Percentiles rank a stretch among this genome's conserved stretches.
phyloP scores from a whole-genome alignment of 257 asterid genomes.

The Buddleja alternifolia region DNA sequence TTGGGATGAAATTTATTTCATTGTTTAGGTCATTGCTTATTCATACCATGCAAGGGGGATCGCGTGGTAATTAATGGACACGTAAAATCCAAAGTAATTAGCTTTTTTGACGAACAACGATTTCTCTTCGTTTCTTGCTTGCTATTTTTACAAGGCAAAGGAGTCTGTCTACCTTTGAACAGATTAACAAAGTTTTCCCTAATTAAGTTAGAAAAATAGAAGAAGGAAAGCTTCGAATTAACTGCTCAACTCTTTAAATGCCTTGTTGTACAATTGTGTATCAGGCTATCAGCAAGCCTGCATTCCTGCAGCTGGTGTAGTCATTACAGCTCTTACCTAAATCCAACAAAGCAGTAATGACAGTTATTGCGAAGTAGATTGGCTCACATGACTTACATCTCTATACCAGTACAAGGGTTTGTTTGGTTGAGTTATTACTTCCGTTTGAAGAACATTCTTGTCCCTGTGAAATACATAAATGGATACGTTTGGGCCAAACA shows the following conservation, averaged over 20 bases:
- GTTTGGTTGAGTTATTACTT: constrained; percentile 29
- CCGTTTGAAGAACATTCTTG: constrained; percentile 3
- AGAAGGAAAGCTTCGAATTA: constrained; percentile 8
- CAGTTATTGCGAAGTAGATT: constrained; percentile 45
- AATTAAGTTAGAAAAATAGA: not conserved
- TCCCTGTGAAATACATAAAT: not conserved
- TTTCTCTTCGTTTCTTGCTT: not conserved
- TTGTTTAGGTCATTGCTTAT: not conserved
- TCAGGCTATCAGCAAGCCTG: constrained; percentile 33
- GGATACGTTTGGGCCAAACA: no score
- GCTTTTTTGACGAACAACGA: no score
- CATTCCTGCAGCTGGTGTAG: constrained; percentile 40
- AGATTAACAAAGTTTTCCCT: not conserved
- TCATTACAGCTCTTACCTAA: constrained; percentile 53
- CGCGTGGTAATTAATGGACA: not conserved
- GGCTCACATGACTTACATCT: constrained; percentile 42
- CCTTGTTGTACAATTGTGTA: constrained; percentile 26
- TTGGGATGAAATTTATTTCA: constrained; percentile 2
- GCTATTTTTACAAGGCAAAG: not conserved
- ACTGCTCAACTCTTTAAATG: constrained; percentile 38
- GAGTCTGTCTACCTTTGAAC: not conserved
- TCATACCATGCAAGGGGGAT: not conserved
- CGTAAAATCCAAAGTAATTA: no score
- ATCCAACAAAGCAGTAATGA: constrained; percentile 43
- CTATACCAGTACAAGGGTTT: constrained; percentile 22